A percentile compares a stretch with the other conserved stretches of the same genome.
Evolutionary conservation across 345 rosid species (phyloP).

Genomic region (Streptanthus diversifolius): DNA sequence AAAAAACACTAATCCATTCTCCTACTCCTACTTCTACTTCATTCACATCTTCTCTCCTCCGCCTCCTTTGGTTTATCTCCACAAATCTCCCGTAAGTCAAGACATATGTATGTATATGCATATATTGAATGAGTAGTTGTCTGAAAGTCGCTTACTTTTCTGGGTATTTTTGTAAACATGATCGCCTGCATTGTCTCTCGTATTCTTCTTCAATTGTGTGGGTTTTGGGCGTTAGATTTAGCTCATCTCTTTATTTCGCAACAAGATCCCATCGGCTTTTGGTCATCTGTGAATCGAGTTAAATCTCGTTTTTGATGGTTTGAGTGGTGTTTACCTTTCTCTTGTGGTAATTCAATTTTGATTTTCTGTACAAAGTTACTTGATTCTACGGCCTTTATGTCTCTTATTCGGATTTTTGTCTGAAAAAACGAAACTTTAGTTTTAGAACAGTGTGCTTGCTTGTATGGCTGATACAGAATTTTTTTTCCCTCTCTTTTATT

Average conservation of each 20-base stretch:
- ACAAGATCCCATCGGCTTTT: conserved; percentile 15
- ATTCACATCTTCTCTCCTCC: conserved; percentile 23
- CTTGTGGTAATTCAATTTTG: background rate
- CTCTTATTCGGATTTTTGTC: background rate
- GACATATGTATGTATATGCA: background rate
- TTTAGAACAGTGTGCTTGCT: background rate
- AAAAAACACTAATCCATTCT: background rate
- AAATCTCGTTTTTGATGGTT: conserved; percentile 2
- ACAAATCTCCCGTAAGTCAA: conserved; percentile 29
- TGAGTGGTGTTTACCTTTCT: background rate
- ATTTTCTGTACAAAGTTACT: background rate
- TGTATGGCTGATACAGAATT: background rate
- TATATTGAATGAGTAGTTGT: background rate
- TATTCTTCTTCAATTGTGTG: background rate
- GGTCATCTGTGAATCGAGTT: background rate
- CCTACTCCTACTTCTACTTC: conserved; percentile 18
- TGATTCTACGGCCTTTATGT: background rate
- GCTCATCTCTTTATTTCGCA: background rate
- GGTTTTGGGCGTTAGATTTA: conserved; percentile 6
- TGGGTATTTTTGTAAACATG: background rate
- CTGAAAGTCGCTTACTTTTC: conserved; percentile 10
- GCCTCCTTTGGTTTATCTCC: conserved; percentile 17
- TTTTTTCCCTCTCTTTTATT: background rate
- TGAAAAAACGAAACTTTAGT: background rate
- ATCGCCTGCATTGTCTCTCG: conserved; percentile 15